phyloP scores from a whole-genome alignment of 2,329 filamentous ascomycete species.

The Colletotrichum sp. region DNA sequence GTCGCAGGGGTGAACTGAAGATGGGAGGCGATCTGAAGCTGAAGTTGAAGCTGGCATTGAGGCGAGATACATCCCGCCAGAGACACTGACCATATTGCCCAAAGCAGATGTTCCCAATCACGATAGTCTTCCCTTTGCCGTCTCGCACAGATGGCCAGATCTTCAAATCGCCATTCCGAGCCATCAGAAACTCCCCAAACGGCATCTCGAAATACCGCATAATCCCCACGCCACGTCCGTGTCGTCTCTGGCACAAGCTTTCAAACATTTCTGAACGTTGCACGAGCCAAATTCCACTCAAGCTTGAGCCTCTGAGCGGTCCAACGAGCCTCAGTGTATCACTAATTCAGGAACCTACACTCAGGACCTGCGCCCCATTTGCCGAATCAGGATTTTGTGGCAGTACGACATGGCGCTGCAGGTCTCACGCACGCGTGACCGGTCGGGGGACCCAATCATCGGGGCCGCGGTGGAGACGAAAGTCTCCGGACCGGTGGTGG shows the following conservation, averaged over 20 bases:
- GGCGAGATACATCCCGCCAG: neutral
- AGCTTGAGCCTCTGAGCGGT: neutral
- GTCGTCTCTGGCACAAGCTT: neutral
- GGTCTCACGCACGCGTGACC: neutral
- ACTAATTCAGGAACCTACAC: neutral
- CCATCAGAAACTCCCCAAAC: neutral
- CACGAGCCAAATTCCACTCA: neutral
- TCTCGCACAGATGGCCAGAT: neutral
- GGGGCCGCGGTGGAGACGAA: neutral
- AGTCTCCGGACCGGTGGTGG: neutral
- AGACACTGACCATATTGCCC: neutral
- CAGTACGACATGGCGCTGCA: neutral
- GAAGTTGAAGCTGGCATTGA: neutral
- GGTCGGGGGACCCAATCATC: constrained; percentile 1
- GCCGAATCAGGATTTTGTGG: neutral
- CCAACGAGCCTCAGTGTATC: neutral
- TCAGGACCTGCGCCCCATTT: neutral
- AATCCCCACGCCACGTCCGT: neutral
- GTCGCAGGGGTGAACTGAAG: neutral
- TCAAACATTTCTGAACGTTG: neutral
- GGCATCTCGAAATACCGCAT: neutral
- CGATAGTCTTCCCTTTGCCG: neutral
- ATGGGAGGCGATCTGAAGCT: neutral
- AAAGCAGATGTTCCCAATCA: neutral
- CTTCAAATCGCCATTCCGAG: neutral